Conservation (phyloP, 2,329 filamentous ascomycete species). For the Aspergillus sp. region DNA sequence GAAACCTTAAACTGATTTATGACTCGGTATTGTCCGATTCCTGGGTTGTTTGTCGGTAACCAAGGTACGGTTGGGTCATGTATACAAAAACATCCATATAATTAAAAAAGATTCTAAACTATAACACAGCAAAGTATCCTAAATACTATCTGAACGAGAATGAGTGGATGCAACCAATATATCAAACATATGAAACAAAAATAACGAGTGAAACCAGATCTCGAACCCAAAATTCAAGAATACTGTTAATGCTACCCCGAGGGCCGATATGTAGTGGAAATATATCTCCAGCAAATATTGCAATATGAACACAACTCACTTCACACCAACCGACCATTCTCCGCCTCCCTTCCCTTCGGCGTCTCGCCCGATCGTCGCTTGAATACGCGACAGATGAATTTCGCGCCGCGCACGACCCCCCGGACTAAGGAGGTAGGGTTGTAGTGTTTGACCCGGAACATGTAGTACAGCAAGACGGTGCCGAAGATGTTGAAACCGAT, state of each 20-base stretch:
- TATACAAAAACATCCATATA: too few relatives aligned
- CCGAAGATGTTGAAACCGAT: constrained; percentile 59
- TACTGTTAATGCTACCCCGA: background rate
- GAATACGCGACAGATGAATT: constrained; percentile 30
- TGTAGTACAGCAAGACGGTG: constrained; percentile 57
- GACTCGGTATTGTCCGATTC: background rate
- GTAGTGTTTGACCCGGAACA: constrained; percentile 46
- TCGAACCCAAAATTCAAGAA: background rate
- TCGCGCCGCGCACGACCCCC: constrained; percentile 20
- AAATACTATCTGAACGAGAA: too few relatives aligned
- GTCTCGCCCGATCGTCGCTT: constrained; percentile 31
- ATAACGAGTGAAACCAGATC: background rate
- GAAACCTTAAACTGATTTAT: background rate
- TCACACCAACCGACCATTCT: constrained; percentile 28
- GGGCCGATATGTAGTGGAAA: too few relatives aligned
- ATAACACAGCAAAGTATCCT: too few relatives aligned
- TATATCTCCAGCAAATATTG: too few relatives aligned
- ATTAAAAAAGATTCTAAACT: too few relatives aligned
- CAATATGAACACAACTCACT: background rate
- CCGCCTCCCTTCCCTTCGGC: constrained; percentile 29
- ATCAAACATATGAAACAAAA: too few relatives aligned
- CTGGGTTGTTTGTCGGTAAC: too few relatives aligned
- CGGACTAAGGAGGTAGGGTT: constrained; percentile 30
- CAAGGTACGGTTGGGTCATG: too few relatives aligned
- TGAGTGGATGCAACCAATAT: too few relatives aligned